These are phyloP conservation scores for Russula vinacea DNA, from an alignment of 768 basidiomycete genomes.

Conservation along the genomic window DNA sequence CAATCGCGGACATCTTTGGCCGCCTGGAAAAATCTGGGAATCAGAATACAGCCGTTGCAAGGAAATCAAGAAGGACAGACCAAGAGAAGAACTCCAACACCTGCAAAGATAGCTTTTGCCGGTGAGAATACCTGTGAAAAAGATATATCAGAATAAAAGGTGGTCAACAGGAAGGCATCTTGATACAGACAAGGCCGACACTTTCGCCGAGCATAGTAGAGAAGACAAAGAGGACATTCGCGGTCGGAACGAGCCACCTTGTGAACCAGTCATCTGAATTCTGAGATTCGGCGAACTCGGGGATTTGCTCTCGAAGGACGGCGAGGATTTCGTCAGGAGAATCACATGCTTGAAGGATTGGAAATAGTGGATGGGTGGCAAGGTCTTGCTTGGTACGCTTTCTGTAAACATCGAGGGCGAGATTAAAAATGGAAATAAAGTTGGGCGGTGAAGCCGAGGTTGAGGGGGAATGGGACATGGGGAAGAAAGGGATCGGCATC, in stretches of 20 bases:
- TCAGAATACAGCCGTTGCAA: neutral
- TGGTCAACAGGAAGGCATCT: no score
- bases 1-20: neutral
- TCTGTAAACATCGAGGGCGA: constrained; percentile 2
- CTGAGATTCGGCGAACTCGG: neutral
- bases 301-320: neutral
- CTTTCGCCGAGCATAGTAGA: neutral
- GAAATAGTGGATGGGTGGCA: neutral
- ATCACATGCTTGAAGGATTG: neutral
- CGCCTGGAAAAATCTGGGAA: neutral
- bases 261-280: neutral
- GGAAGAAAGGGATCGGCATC: neutral
- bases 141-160: neutral
- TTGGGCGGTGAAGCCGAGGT: neutral
- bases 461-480: neutral
- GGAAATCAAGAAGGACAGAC: neutral
- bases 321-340: neutral
- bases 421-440: neutral
- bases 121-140: neutral
- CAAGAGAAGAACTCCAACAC: constrained; percentile 1
- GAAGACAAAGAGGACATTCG: neutral
- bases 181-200: neutral
- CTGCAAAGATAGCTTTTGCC: constrained; percentile 1
- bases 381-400: neutral
- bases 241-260: neutral